Conservation (phyloP, 2,329 filamentous ascomycete species). For the Diplodia seriata region DNA sequence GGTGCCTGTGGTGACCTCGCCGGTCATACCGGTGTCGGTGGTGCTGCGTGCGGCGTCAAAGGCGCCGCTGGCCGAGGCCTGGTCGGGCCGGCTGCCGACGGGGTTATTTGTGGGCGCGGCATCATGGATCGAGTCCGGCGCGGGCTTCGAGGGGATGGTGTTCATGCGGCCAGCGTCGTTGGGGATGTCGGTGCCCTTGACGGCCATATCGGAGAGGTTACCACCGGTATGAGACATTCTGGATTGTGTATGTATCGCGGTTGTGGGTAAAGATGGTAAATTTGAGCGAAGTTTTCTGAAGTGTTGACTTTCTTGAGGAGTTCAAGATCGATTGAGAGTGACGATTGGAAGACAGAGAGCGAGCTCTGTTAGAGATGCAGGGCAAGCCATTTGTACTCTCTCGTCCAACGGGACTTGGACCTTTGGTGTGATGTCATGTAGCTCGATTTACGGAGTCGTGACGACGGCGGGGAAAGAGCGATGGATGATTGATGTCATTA, state of each 20-base stretch:
- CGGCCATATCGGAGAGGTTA: slow-evolving; percentile 48
- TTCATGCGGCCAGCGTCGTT: slow-evolving; percentile 54
- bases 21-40: slow-evolving; percentile 44
- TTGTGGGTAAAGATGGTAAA: not conserved
- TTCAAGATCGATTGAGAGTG: not conserved
- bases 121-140: slow-evolving; percentile 53
- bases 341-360: not conserved
- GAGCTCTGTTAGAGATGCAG: not conserved
- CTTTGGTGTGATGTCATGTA: slow-evolving; percentile 7
- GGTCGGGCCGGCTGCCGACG: slow-evolving; percentile 46
- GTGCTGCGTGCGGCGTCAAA: slow-evolving; percentile 53
- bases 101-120: slow-evolving; percentile 46
- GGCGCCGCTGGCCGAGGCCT: slow-evolving; percentile 57
- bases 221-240: slow-evolving; percentile 41
- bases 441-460: not conserved
- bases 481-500: slow-evolving; percentile 25
- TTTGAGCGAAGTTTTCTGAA: slow-evolving; percentile 1
- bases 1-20: slow-evolving; percentile 46
- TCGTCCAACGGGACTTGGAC: not conserved
- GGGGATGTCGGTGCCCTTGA: slow-evolving; percentile 49
- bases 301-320: not conserved
- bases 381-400: slow-evolving; percentile 14
- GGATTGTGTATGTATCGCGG: not conserved
- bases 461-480: not conserved
- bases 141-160: slow-evolving; percentile 53